Conservation (phyloP, 306 rosid species). For the Prunus davidiana region DNA sequence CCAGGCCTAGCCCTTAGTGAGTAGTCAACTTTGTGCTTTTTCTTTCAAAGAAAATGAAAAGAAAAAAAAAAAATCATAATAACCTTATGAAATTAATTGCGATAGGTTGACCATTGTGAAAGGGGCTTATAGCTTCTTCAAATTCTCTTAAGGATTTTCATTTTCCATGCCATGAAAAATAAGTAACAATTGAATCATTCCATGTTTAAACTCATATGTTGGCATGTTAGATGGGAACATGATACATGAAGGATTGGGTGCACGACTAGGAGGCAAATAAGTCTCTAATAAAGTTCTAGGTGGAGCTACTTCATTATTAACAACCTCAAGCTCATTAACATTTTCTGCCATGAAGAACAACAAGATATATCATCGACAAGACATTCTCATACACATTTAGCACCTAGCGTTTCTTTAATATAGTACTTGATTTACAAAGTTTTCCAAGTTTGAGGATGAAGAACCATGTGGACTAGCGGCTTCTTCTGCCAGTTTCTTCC, state of each 20-base stretch:
- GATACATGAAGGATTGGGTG: background rate
- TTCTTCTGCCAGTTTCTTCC: conserved; percentile 1
- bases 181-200: background rate
- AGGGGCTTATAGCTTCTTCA: background rate
- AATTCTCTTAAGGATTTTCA: conserved; percentile 1
- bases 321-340: no score
- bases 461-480: background rate
- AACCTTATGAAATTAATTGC: background rate
- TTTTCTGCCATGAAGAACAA: no score
- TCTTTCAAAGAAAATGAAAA: background rate
- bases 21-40: background rate
- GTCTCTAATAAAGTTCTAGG: background rate
- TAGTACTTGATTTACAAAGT: background rate
- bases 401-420: background rate
- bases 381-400: no score
- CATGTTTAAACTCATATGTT: background rate
- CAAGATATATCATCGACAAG: no score
- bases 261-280: background rate
- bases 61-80: background rate
- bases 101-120: background rate
- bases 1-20: background rate
- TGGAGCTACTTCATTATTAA: background rate
- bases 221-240: conserved; percentile 2
- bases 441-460: background rate
- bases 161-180: background rate